These are phyloP conservation scores for Colletotrichum sp. DNA, from an alignment of 2,329 filamentous ascomycete species.

Conservation along the genomic window DNA sequence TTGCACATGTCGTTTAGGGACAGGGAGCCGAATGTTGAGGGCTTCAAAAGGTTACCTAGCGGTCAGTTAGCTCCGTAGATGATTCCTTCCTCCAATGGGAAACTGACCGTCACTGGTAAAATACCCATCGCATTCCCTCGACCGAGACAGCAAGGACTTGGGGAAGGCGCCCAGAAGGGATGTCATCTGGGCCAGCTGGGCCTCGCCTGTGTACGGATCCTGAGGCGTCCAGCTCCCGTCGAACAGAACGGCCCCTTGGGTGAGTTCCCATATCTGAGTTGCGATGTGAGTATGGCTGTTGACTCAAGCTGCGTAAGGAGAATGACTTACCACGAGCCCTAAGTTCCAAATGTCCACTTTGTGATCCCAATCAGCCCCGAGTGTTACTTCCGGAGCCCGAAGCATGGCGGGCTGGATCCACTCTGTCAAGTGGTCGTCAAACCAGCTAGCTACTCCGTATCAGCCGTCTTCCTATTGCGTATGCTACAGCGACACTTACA, in stretches of 20 bases:
- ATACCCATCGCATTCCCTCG: not conserved
- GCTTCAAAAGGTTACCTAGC: not conserved
- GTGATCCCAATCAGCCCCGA: not conserved
- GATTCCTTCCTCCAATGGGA: rapidly evolving
- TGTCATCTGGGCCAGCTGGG: not conserved
- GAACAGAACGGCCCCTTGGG: not conserved
- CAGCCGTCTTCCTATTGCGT: not conserved
- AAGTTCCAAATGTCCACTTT: not conserved
- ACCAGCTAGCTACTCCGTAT: not conserved
- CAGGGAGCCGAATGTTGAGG: not conserved
- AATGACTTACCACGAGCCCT: not conserved
- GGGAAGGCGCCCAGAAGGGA: not conserved
- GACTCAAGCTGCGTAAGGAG: rapidly evolving
- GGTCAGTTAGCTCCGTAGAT: not conserved
- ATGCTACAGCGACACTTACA: not conserved
- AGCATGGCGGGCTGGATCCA: not conserved
- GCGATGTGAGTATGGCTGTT: not conserved
- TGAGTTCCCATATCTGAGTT: not conserved
- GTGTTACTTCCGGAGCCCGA: not conserved
- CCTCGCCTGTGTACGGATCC: not conserved
- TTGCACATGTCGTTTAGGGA: not conserved
- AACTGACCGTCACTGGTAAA: not conserved
- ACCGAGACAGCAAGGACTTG: not conserved
- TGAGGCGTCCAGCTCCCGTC: not conserved
- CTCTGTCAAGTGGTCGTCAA: not conserved